Percentiles rank a stretch among this genome's conserved stretches.
Conservation (phyloP, 371 early-diverging fungal genomes). For the Cokeromyces recurvatus region DNA sequence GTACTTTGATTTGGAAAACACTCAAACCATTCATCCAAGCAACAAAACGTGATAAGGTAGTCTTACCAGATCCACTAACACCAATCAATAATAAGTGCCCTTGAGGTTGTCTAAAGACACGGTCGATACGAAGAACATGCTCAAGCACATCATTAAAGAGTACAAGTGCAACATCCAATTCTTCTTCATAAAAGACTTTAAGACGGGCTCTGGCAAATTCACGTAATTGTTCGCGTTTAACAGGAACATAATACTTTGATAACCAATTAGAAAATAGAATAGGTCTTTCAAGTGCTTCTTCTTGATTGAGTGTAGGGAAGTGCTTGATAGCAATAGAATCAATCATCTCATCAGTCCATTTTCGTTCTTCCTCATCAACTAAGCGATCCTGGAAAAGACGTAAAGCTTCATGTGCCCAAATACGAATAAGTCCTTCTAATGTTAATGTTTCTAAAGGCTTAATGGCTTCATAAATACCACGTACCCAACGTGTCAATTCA, state of each 20-base stretch:
- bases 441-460: slow-evolving; percentile 76
- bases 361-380: slow-evolving; percentile 84
- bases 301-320: slow-evolving; percentile 80
- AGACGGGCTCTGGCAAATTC: slow-evolving; percentile 94
- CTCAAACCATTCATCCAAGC: slow-evolving; percentile 99
- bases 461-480: slow-evolving; percentile 95
- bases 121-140: slow-evolving; percentile 96
- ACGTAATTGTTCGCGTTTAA: slow-evolving; percentile 84
- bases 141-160: slow-evolving; percentile 96
- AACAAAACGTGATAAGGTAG: slow-evolving; percentile 95
- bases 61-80: slow-evolving; percentile 95
- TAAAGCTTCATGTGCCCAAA: slow-evolving; percentile 98
- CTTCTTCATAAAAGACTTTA: slow-evolving; percentile 98
- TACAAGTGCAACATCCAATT: slow-evolving; percentile 94
- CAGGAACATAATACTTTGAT: slow-evolving; percentile 87
- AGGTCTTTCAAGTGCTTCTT: slow-evolving; percentile 78
- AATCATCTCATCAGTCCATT: slow-evolving; percentile 90
- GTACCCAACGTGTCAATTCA: slow-evolving; percentile 98
- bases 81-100: slow-evolving; percentile 98
- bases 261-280: slow-evolving; percentile 98
- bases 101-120: slow-evolving; percentile 97
- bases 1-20: slow-evolving; percentile 95
- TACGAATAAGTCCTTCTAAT: slow-evolving; percentile 87
- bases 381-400: slow-evolving; percentile 98
- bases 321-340: slow-evolving; percentile 81